Percentiles rank a stretch among this genome's conserved stretches.
These are phyloP conservation scores for Castanospermum australe DNA, from an alignment of 306 rosid genomes.

Conservation along the genomic window DNA sequence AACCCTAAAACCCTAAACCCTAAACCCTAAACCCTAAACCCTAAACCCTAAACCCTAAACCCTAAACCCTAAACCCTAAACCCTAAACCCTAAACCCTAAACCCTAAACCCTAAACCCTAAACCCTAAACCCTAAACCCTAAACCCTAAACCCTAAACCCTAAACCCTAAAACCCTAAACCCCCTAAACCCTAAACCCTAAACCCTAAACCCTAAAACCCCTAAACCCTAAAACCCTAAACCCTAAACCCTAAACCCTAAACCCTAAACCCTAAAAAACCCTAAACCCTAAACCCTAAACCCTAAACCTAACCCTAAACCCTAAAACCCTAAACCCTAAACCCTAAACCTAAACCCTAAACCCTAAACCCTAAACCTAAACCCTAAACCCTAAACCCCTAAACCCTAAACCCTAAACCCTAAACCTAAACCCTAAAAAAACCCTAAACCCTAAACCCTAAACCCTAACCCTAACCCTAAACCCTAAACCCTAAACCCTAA, in stretches of 20 bases:
- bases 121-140: background rate
- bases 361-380: background rate
- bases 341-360: conserved; percentile 1
- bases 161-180: background rate
- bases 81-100: background rate
- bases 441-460: background rate
- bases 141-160: background rate
- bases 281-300: background rate
- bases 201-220: background rate
- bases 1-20: background rate
- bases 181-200: background rate
- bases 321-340: background rate
- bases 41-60: background rate
- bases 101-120: background rate
- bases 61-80: background rate
- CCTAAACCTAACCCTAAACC: background rate
- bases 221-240: background rate
- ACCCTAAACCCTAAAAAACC: background rate
- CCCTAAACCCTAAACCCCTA: background rate
- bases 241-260: background rate
- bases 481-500: background rate
- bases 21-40: background rate
- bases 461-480: background rate
- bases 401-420: background rate
- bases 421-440: background rate